Evolutionary conservation across 345 rosid species (phyloP).

Genomic region (Fremontodendron californicum): DNA sequence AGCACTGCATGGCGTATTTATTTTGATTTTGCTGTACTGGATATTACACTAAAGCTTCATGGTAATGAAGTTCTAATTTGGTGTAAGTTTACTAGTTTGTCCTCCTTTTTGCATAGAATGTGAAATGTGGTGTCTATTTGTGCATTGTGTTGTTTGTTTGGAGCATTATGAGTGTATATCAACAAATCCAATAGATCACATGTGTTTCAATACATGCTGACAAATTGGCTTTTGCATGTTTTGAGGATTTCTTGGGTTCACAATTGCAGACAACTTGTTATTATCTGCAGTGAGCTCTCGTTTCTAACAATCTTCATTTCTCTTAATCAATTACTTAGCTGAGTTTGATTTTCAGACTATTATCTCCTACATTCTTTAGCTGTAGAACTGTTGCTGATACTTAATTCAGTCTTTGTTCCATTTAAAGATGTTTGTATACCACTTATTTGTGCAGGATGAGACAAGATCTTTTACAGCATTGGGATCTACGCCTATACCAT

Average conservation of each 20-base stretch:
- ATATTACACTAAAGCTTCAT: not conserved
- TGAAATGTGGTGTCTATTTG: not conserved
- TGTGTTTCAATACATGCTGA: not conserved
- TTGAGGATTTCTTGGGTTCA: not conserved
- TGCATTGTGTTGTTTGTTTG: not conserved
- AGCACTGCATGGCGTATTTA: not conserved
- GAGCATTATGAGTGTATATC: not conserved
- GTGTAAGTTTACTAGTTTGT: not conserved
- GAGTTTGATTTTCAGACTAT: not conserved
- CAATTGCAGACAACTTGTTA: not conserved
- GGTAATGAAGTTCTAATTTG: not conserved
- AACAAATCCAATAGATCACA: not conserved
- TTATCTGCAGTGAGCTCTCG: not conserved
- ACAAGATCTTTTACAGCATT: slow-evolving; percentile 32
- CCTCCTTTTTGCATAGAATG: not conserved
- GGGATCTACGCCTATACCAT: slow-evolving; percentile 53
- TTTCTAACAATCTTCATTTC: not conserved
- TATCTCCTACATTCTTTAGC: not conserved
- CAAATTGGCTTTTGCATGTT: not conserved
- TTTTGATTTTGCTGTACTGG: not conserved
- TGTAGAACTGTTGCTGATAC: not conserved
- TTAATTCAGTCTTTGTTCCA: not conserved
- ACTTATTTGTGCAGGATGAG: slow-evolving; percentile 55
- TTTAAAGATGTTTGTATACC: not conserved
- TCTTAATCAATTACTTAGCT: not conserved